Percentiles rank a stretch among this genome's conserved stretches.
Evolutionary conservation across 208 protist genomes (phyloP).

Genomic region (Leishmania lainsoni): DNA sequence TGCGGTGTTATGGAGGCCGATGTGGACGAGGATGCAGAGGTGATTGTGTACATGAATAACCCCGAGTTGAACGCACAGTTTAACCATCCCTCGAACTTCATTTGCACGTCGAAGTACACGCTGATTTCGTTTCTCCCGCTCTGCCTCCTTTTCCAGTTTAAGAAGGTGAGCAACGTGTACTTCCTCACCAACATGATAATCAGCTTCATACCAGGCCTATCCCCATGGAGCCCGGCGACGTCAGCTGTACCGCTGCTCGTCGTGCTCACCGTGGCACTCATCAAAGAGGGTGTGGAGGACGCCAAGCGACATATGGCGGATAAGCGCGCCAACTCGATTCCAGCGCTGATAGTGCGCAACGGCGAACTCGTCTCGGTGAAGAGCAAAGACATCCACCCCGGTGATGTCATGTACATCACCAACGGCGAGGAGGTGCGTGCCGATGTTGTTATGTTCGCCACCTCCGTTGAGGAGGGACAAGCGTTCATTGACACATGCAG

Average conservation of each 20-base stretch:
- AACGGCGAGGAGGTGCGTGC: slow-evolving; percentile 87
- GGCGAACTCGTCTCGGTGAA: slow-evolving; percentile 48
- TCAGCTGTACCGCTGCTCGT: slow-evolving; percentile 90
- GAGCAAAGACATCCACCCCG: slow-evolving; percentile 70
- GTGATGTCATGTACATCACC: slow-evolving; percentile 80
- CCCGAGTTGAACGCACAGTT: slow-evolving; percentile 54
- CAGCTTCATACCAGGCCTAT: slow-evolving; percentile 89
- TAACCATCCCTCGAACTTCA: slow-evolving; percentile 88
- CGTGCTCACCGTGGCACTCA: slow-evolving; percentile 86
- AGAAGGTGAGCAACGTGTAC: slow-evolving; percentile 93
- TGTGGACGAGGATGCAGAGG: slow-evolving; percentile 48
- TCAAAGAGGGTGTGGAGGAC: slow-evolving; percentile 94
- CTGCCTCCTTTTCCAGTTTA: slow-evolving; percentile 93
- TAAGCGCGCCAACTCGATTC: slow-evolving; percentile 72
- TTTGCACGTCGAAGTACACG: slow-evolving; percentile 95
- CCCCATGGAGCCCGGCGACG: slow-evolving; percentile 91
- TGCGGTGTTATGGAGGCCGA: slow-evolving; percentile 37
- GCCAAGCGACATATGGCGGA: slow-evolving; percentile 79
- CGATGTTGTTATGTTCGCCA: slow-evolving; percentile 86
- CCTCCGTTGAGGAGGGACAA: slow-evolving; percentile 73
- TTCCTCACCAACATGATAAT: slow-evolving; percentile 95
- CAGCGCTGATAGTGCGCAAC: slow-evolving; percentile 58
- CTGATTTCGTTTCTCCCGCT: slow-evolving; percentile 93
- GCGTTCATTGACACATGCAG: slow-evolving; percentile 94
- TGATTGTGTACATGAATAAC: slow-evolving; percentile 88